phyloP scores from a whole-genome alignment of 176 grass and related monocot genomes.

The Alopecurus myosuroides region DNA sequence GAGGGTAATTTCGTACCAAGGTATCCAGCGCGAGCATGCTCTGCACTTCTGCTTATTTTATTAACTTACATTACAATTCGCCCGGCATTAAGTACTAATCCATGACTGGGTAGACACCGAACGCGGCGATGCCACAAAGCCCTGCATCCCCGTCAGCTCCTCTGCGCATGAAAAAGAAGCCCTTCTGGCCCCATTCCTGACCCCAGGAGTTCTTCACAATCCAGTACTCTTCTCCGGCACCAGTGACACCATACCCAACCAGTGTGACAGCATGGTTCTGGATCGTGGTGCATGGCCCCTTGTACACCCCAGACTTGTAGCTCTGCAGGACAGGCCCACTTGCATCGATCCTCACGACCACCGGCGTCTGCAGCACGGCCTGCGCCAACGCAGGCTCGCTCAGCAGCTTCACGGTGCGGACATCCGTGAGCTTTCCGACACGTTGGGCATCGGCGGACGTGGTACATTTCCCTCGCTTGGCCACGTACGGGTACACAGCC shows the following conservation, averaged over 20 bases:
- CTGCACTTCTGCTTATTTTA: too few species aligned
- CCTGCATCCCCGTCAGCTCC: neutral
- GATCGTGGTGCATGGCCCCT: neutral
- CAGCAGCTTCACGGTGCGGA: neutral
- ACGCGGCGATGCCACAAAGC: neutral
- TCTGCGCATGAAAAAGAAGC: neutral
- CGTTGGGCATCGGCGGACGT: neutral
- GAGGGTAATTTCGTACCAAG: too few species aligned
- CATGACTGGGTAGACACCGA: neutral
- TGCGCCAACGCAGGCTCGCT: neutral
- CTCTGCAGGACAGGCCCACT: neutral
- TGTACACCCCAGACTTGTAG: neutral
- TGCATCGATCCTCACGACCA: neutral
- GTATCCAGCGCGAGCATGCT: too few species aligned
- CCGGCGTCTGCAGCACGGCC: neutral
- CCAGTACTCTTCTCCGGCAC: neutral
- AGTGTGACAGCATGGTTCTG: neutral
- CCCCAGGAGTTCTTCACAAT: conserved; percentile 1
- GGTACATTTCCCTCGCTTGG: neutral
- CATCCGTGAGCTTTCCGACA: neutral
- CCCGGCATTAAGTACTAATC: neutral
- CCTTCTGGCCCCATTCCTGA: neutral
- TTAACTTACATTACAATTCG: too few species aligned
- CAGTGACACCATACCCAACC: neutral
- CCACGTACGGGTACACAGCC: neutral